Evolutionary conservation across 2,329 filamentous ascomycete species (phyloP).

Genomic region (Ophiostoma fasciatum): DNA sequence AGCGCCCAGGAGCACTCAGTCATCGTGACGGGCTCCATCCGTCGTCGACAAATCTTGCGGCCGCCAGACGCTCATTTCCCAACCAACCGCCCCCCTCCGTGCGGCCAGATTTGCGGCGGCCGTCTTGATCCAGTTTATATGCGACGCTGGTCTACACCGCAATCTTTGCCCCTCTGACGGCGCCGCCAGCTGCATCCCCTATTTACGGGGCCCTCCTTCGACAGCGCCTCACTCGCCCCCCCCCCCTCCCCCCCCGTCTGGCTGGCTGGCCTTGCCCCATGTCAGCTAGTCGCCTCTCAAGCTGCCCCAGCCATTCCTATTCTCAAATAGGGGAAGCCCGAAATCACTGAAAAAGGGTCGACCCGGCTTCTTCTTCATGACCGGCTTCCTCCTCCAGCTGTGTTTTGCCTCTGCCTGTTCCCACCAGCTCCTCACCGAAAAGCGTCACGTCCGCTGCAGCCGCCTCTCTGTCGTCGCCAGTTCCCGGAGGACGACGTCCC

Average conservation of each 20-base stretch:
- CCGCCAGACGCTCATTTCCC: conserved; percentile 6
- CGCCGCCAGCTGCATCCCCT: conserved; percentile 3
- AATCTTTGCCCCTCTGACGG: conserved; percentile 7
- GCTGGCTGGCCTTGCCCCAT: conserved; percentile 5
- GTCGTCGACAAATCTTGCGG: background rate
- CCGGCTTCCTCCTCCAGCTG: conserved; percentile 28
- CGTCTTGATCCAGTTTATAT: conserved; percentile 7
- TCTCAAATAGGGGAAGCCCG: conserved; percentile 7
- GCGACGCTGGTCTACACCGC: conserved; percentile 5
- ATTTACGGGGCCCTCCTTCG: background rate
- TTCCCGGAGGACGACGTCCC: conserved; percentile 21
- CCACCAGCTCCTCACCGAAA: conserved; percentile 29
- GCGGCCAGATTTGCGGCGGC: background rate
- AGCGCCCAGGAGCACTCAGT: too few relatives aligned
- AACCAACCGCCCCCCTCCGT: too few relatives aligned
- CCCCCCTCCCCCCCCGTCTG: background rate
- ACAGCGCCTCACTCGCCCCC: background rate
- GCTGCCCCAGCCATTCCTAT: conserved; percentile 8
- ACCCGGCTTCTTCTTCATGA: conserved; percentile 26
- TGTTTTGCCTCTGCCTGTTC: conserved; percentile 32
- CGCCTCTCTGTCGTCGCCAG: conserved; percentile 28
- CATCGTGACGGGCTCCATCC: background rate
- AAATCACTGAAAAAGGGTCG: conserved; percentile 1
- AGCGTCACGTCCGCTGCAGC: conserved; percentile 24
- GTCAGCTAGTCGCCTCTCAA: conserved; percentile 10